Conservation (phyloP, 1,139 yeast genomes). For the Pichiaceae sp. region DNA sequence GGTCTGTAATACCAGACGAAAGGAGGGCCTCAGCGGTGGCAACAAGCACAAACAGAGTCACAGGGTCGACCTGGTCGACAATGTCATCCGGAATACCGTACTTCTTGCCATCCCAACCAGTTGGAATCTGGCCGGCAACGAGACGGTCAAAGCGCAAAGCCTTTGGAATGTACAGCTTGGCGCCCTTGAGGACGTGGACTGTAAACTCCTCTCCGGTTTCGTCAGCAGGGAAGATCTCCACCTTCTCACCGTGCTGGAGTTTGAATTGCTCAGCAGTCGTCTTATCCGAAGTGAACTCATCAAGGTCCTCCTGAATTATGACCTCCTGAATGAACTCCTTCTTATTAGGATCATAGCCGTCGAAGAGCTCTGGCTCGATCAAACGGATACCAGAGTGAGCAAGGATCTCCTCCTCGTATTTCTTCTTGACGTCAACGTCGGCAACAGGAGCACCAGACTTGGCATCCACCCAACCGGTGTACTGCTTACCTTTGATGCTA, state of each 20-base stretch:
- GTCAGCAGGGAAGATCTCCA: slow-evolving; percentile 76
- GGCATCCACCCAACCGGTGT: slow-evolving; percentile 96
- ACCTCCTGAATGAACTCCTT: slow-evolving; percentile 92
- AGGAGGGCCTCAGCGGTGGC: slow-evolving; percentile 92
- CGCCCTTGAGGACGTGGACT: slow-evolving; percentile 86
- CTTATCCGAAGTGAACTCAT: slow-evolving; percentile 90
- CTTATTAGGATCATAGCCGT: slow-evolving; percentile 90
- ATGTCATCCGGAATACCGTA: slow-evolving; percentile 95
- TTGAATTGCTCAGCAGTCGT: slow-evolving; percentile 94
- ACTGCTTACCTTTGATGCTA: slow-evolving; percentile 77
- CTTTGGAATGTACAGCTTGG: slow-evolving; percentile 85
- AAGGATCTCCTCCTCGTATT: slow-evolving; percentile 81
- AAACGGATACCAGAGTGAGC: slow-evolving; percentile 95
- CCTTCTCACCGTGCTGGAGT: slow-evolving; percentile 88
- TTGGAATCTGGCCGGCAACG: slow-evolving; percentile 98
- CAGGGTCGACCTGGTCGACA: slow-evolving; percentile 90
- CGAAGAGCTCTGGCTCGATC: slow-evolving; percentile 89
- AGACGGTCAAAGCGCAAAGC: slow-evolving; percentile 91
- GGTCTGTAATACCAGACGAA: slow-evolving; percentile 93
- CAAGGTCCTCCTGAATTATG: slow-evolving; percentile 91
- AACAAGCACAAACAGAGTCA: slow-evolving; percentile 86
- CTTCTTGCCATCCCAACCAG: slow-evolving; percentile 94
- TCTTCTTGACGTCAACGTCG: slow-evolving; percentile 85
- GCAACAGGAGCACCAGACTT: slow-evolving; percentile 90
- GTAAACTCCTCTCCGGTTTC: slow-evolving; percentile 89